Evolutionary conservation across 148 eudicot genomes (phyloP).

Genomic region (Tetragonia tetragonoides): DNA sequence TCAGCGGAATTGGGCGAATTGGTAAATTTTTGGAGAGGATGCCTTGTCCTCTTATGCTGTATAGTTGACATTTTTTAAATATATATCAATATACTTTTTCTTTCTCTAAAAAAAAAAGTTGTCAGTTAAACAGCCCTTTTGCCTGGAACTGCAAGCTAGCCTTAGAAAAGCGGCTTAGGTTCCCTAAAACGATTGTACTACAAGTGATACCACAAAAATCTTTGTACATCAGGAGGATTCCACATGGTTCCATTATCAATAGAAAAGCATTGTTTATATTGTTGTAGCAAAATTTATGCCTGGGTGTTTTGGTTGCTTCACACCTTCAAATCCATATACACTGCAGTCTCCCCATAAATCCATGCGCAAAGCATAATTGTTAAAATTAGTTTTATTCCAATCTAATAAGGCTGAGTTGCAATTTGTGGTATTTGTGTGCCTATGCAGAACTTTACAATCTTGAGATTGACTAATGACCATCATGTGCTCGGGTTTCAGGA

Average conservation of each 20-base stretch:
- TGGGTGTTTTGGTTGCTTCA: not conserved
- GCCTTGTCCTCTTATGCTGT: too few species aligned
- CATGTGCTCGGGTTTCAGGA: constrained; percentile 43
- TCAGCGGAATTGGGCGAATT: too few species aligned
- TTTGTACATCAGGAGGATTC: not conserved
- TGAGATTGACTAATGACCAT: constrained; percentile 7
- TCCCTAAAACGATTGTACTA: too few species aligned
- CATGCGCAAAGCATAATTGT: not conserved
- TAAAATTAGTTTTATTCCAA: not conserved
- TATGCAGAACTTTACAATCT: not conserved
- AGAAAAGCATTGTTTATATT: not conserved
- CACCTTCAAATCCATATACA: not conserved
- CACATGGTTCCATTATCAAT: not conserved
- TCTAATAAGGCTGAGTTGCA: not conserved
- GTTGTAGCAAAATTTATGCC: not conserved
- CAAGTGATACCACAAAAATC: not conserved
- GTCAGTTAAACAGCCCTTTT: too few species aligned
- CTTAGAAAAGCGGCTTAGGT: not conserved
- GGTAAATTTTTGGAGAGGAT: too few species aligned
- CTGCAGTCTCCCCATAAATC: not conserved
- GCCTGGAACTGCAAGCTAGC: not conserved
- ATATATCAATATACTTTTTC: too few species aligned
- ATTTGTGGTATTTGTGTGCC: not conserved
- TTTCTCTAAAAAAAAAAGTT: too few species aligned
- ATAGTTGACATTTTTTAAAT: too few species aligned